Conservation (phyloP, 495 filamentous ascomycete species). For the Penicillium nucicola region DNA sequence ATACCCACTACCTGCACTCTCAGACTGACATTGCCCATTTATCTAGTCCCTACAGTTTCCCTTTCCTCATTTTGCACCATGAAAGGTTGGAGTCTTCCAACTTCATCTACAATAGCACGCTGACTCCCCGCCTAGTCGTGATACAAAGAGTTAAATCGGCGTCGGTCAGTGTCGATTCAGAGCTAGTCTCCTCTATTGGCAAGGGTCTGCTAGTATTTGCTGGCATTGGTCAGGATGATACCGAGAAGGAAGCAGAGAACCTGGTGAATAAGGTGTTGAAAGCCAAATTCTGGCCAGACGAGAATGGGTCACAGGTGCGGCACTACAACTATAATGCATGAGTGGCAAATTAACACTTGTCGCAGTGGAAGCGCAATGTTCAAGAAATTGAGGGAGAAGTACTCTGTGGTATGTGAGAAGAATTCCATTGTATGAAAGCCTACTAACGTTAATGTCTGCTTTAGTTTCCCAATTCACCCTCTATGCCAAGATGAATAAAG, state of each 20-base stretch:
- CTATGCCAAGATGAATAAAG: slow-evolving; percentile 87
- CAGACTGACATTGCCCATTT: no score
- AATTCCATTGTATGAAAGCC: no score
- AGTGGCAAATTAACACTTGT: slow-evolving; percentile 10
- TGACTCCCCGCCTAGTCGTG: slow-evolving; percentile 59
- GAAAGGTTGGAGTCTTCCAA: slow-evolving; percentile 42
- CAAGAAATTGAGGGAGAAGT: slow-evolving; percentile 86
- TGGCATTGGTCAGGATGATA: slow-evolving; percentile 87
- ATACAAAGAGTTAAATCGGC: slow-evolving; percentile 94
- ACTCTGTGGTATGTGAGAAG: slow-evolving; percentile 68
- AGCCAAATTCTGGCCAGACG: slow-evolving; percentile 82
- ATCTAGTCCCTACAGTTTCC: no score
- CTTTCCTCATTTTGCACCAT: slow-evolving; percentile 20
- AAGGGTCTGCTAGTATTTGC: slow-evolving; percentile 89
- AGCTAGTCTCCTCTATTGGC: slow-evolving; percentile 85
- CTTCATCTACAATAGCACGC: slow-evolving; percentile 1
- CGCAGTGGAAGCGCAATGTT: slow-evolving; percentile 83
- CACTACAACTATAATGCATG: neutral
- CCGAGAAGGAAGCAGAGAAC: slow-evolving; percentile 78
- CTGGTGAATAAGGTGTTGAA: slow-evolving; percentile 85
- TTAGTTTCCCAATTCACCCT: slow-evolving; percentile 98
- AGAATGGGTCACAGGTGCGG: slow-evolving; percentile 36
- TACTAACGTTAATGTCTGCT: neutral
- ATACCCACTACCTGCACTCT: no score
- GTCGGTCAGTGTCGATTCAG: slow-evolving; percentile 94